Conservation (phyloP, 2,329 filamentous ascomycete genomes). For the Penicillium expansum region DNA sequence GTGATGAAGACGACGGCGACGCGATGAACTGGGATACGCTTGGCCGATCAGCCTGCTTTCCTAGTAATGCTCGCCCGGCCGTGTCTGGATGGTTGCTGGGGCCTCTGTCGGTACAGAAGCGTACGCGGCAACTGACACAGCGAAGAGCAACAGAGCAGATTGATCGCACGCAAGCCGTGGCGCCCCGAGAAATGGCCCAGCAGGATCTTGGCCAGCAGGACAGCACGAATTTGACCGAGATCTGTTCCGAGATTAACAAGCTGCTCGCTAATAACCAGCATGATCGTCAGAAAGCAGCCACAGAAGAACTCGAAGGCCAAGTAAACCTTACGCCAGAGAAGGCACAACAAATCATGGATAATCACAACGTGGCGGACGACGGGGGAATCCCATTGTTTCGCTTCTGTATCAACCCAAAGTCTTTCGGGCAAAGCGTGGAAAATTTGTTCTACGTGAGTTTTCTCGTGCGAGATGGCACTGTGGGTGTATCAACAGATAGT, state of each 20-base stretch:
- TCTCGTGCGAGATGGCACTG: conserved; percentile 79
- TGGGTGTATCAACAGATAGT: conserved; percentile 71
- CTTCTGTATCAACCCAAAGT: conserved; percentile 84
- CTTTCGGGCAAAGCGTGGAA: conserved; percentile 92
- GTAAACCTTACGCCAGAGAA: conserved; percentile 40
- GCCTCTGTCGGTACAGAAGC: conserved; percentile 85
- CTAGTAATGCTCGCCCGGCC: conserved; percentile 69
- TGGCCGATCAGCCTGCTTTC: conserved; percentile 73
- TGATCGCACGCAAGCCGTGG: conserved; percentile 63
- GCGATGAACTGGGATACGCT: conserved; percentile 83
- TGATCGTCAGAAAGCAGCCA: conserved; percentile 49
- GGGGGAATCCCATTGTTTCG: conserved; percentile 76
- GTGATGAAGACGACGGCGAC: conserved; percentile 66
- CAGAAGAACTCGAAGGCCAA: conserved; percentile 40
- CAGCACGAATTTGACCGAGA: conserved; percentile 72
- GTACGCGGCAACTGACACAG: conserved; percentile 66
- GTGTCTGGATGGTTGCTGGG: conserved; percentile 83
- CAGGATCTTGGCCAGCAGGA: conserved; percentile 73
- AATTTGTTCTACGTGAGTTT: conserved; percentile 98
- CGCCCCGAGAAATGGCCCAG: conserved; percentile 73
- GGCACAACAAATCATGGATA: conserved; percentile 56
- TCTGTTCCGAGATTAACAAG: conserved; percentile 72
- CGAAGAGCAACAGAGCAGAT: conserved; percentile 68
- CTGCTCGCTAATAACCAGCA: conserved; percentile 51
- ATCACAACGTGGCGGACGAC: conserved; percentile 63